Conservation (phyloP, 1,139 yeast genomes). For the Candida sanyaensis region DNA sequence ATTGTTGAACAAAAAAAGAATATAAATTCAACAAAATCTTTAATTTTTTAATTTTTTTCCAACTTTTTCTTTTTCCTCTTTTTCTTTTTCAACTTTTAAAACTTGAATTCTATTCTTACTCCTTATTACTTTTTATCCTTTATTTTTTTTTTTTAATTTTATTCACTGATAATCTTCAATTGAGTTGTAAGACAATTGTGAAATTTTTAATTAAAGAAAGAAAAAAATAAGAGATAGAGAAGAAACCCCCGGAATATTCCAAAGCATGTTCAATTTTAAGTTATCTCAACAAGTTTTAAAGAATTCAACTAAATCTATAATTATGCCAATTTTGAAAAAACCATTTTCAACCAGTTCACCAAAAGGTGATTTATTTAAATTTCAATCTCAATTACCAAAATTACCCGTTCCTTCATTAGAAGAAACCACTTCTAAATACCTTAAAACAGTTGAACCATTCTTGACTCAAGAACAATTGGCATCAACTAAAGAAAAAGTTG, state of each 20-base stretch:
- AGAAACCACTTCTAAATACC: conserved; percentile 69
- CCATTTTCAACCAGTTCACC: conserved; percentile 34
- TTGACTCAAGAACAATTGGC: conserved; percentile 54
- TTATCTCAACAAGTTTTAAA: conserved; percentile 10
- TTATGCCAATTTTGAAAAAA: conserved; percentile 18
- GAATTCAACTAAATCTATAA: conserved; percentile 7
- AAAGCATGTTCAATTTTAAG: conserved; percentile 13
- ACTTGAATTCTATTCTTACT: neutral
- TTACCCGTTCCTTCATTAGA: conserved; percentile 86
- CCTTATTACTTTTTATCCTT: neutral
- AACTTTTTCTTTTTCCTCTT: neutral
- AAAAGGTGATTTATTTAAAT: conserved; percentile 72
- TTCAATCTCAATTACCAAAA: conserved; percentile 74
- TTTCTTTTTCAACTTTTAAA: neutral
- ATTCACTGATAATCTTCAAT: neutral
- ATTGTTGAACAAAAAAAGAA: neutral
- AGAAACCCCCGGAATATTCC: neutral
- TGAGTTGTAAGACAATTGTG: neutral
- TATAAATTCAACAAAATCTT: conserved; percentile 5
- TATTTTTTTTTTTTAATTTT: neutral
- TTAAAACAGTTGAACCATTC: conserved; percentile 72
- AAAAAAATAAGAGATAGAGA: neutral
- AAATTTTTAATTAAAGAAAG: neutral
- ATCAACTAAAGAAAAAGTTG: conserved; percentile 59
- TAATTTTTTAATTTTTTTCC: neutral